A percentile compares a stretch with the other conserved stretches of the same genome.
Evolutionary conservation across 768 basidiomycete genomes (phyloP).

Genomic region (Collybia sp.): DNA sequence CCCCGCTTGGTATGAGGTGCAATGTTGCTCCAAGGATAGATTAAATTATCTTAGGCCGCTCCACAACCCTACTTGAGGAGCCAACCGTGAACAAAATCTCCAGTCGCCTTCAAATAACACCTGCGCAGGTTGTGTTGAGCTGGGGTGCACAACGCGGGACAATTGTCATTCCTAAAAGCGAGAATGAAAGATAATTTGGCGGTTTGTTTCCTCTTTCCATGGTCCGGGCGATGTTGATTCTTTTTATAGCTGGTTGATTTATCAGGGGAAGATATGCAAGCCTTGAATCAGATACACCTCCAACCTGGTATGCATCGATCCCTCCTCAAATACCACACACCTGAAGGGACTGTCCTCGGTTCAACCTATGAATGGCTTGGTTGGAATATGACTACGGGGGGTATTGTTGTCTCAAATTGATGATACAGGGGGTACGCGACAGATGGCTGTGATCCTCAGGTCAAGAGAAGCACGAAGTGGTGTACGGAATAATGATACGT

Average conservation of each 20-base stretch:
- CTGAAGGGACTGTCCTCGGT: conserved; percentile 30
- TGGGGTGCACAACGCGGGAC: conserved; percentile 64
- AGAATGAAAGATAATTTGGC: conserved; percentile 42
- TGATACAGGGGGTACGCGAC: neutral
- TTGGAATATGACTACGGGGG: conserved; percentile 33
- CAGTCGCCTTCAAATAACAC: conserved; percentile 22
- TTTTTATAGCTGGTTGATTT: conserved; percentile 28
- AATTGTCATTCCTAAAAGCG: conserved; percentile 59
- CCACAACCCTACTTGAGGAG: conserved; percentile 26
- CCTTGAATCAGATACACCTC: conserved; percentile 34
- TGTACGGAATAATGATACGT: neutral
- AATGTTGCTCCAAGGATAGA: neutral
- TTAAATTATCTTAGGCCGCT: conserved; percentile 11
- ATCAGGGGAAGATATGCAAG: conserved; percentile 30
- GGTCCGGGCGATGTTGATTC: conserved; percentile 2
- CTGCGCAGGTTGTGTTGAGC: conserved; percentile 53
- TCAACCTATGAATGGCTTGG: conserved; percentile 42
- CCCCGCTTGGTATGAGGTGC: conserved; percentile 29
- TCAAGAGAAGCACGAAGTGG: neutral
- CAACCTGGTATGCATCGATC: conserved; percentile 36
- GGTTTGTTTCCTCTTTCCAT: conserved; percentile 13
- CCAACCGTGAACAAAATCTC: conserved; percentile 25
- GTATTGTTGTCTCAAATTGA: conserved; percentile 14
- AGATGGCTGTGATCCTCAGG: neutral
- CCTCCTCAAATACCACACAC: conserved; percentile 13